A percentile compares a stretch with the other conserved stretches of the same genome.
Conservation (phyloP, 176 grass and related monocot species). For the Triticum turgidum region DNA sequence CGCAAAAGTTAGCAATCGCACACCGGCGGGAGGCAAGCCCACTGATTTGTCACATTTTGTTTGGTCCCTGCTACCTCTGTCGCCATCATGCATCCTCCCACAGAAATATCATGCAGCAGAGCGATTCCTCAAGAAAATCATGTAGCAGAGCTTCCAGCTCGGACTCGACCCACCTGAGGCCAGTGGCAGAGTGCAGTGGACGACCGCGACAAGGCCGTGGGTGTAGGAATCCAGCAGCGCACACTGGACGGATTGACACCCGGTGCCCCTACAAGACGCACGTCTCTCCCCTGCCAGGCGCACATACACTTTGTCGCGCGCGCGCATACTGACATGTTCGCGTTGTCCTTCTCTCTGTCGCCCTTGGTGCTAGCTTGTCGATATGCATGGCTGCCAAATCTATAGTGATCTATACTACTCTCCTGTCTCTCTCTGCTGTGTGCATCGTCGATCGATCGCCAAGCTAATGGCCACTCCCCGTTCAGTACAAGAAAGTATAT, state of each 20-base stretch:
- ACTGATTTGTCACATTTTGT: neutral
- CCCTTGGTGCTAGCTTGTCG: neutral
- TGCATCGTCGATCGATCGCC: neutral
- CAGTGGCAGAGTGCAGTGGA: neutral
- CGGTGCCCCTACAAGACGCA: neutral
- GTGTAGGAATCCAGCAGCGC: conserved; percentile 30
- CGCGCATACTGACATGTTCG: conserved; percentile 3
- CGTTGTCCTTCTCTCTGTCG: neutral
- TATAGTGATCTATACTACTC: neutral
- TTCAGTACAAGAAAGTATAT: neutral
- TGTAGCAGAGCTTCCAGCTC: neutral
- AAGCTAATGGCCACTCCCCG: neutral
- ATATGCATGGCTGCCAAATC: conserved; percentile 10
- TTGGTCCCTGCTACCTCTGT: neutral
- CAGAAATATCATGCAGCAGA: neutral
- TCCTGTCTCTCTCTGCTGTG: neutral
- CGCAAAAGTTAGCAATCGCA: neutral
- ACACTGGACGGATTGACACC: neutral
- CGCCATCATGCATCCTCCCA: conserved; percentile 1
- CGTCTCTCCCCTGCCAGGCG: neutral
- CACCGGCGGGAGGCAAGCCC: neutral
- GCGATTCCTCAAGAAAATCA: neutral
- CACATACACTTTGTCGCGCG: neutral
- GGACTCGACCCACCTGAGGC: neutral
- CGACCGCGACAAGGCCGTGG: conserved; percentile 26